phyloP scores from a whole-genome alignment of 805 yeast genomes.

The Teunomyces aglyptinius region DNA sequence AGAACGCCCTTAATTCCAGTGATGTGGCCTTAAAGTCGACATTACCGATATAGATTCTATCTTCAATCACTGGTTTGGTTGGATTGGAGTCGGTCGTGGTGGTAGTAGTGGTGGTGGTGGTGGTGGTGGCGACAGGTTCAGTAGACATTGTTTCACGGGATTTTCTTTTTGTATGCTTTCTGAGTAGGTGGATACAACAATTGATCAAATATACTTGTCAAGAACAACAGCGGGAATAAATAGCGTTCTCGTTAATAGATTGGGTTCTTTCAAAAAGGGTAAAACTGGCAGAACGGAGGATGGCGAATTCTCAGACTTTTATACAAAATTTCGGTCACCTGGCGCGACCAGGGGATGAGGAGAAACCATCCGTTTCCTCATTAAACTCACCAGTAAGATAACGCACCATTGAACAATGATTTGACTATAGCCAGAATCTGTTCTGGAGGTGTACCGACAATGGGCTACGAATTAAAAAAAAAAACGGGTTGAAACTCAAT shows the following conservation, averaged over 20 bases:
- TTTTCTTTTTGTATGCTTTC: background rate
- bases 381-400: background rate
- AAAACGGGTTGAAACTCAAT: too few relatives aligned
- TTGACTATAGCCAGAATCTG: background rate
- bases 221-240: conserved; percentile 3
- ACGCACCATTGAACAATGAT: background rate
- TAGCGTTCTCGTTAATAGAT: conserved; percentile 4
- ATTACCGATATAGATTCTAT: conserved; percentile 45
- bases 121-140: conserved; percentile 3
- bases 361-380: background rate
- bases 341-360: conserved; percentile 4
- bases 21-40: conserved; percentile 42
- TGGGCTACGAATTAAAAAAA: too few relatives aligned
- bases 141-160: conserved; percentile 7
- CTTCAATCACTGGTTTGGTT: conserved; percentile 34
- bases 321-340: conserved; percentile 8
- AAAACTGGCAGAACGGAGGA: background rate
- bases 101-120: background rate
- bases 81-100: conserved; percentile 10
- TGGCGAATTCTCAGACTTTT: conserved; percentile 7
- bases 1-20: conserved; percentile 46
- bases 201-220: conserved; percentile 2
- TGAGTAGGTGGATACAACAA: background rate
- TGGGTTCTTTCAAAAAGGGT: conserved; percentile 1
- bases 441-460: too few relatives aligned